Conservation (phyloP, 176 grass and related monocot genomes). For the Hsuehochloa calcarea region DNA sequence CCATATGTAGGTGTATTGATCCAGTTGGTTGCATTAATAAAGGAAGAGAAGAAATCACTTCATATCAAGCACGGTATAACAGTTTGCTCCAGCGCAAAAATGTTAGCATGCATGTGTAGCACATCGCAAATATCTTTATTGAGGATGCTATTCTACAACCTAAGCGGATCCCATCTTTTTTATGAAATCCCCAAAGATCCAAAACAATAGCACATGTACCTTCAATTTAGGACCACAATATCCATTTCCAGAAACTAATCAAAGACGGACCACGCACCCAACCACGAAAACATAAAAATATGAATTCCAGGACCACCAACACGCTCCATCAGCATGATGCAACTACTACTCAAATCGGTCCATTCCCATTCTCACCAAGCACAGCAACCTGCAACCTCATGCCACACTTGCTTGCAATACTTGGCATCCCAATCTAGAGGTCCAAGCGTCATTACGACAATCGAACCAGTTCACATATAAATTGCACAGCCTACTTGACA, state of each 20-base stretch:
- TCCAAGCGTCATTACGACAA: constrained; percentile 13
- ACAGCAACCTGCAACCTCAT: constrained; percentile 25
- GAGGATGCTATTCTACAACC: neutral
- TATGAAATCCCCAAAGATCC: constrained; percentile 6
- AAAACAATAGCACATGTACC: constrained; percentile 35
- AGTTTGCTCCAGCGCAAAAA: neutral
- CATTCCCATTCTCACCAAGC: constrained; percentile 9
- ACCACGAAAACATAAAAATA: constrained; percentile 28
- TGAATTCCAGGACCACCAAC: constrained; percentile 42
- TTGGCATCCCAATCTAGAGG: constrained; percentile 26
- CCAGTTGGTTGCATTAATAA: neutral
- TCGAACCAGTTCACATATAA: neutral
- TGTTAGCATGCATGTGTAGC: neutral
- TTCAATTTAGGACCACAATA: constrained; percentile 34
- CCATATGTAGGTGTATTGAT: neutral
- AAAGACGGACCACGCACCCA: constrained; percentile 34
- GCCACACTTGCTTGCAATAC: neutral
- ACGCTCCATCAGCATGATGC: constrained; percentile 41
- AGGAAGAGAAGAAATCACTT: neutral
- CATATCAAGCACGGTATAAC: neutral
- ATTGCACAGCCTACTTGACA: neutral
- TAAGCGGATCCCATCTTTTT: constrained; percentile 9
- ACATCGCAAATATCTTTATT: neutral
- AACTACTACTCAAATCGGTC: constrained; percentile 33
- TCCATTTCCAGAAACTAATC: constrained; percentile 39